Evolutionary conservation across 2,329 filamentous ascomycete species (phyloP), one percentile per base, ranked within the genome.

Genomic region (Beauveria scarabaeidicola): DNA sequence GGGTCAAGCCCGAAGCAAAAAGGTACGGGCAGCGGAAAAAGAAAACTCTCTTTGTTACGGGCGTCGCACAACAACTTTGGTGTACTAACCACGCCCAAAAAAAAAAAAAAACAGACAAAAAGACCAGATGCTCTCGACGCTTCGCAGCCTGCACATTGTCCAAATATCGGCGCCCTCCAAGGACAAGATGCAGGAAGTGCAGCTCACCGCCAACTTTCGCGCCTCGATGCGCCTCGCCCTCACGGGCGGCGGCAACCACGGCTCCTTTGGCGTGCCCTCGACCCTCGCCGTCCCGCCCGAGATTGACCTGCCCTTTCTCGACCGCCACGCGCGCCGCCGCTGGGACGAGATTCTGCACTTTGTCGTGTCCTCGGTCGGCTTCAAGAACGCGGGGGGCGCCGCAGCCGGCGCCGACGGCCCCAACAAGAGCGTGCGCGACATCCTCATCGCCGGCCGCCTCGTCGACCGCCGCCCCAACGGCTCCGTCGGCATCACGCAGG

Each of bases 341-440:
- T 99, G 94, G 92, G 95, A 99, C 73, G 89, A 91, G 27, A 96
- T 99, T 29, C 74, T 99, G 52, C 94, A 97, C 72, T 99, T 91
- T 69, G 92, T 99, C 71, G 94, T 99, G 21, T 89, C 88, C 61
- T 88, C 84, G 62, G 87, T 89, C 9, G 85, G 83, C 1, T 82
- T 63, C 71, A 78, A 67, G n/a, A 51, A 32, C 29, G 21, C 10
- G 11, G 32, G 32, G 25, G 25, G 25, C 25, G 13, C 5, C 13
- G 6, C 23, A 19, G 74, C 77, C 44, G 74, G 75, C 13, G 46
- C 77, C 46, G 79, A 78, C 36, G 74, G 76, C 11, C 84, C 89
- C 32, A 90, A 89, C 70, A 82, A 83, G 67, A 88, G 88, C 17
- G 95, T 97, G 32, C 95, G 93, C 73, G 84, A 89, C 64, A 81